A percentile compares a stretch with the other conserved stretches of the same genome.
phyloP scores from a whole-genome alignment of 306 rosid genomes.

The Arachis hypogaea region DNA sequence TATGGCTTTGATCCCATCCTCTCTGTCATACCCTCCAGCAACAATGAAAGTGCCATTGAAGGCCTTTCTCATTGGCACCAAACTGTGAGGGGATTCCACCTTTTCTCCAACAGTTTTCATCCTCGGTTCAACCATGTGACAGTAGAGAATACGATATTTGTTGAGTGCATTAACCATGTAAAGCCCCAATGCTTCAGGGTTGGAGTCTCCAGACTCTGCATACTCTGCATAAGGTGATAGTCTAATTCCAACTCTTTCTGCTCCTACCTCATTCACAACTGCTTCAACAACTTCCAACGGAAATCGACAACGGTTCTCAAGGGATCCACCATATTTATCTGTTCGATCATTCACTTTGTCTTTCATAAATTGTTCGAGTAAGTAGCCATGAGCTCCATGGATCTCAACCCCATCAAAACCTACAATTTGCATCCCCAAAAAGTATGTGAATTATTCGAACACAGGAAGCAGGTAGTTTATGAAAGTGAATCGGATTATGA shows the following conservation, averaged over 20 bases:
- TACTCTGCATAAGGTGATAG: slow-evolving; percentile 62
- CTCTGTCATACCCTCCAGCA: slow-evolving; percentile 57
- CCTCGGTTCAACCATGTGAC: slow-evolving; percentile 79
- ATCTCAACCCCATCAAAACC: slow-evolving; percentile 88
- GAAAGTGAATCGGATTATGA: not conserved
- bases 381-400: slow-evolving; percentile 72
- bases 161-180: slow-evolving; percentile 55
- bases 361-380: slow-evolving; percentile 68
- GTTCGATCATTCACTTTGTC: slow-evolving; percentile 64
- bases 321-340: slow-evolving; percentile 74
- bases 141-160: slow-evolving; percentile 52
- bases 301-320: slow-evolving; percentile 68
- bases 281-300: slow-evolving; percentile 61
- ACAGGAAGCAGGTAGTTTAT: not conserved
- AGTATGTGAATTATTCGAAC: not conserved
- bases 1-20: slow-evolving; percentile 57
- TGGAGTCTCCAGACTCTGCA: slow-evolving; percentile 54
- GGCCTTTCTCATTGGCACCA: slow-evolving; percentile 63
- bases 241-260: slow-evolving; percentile 66
- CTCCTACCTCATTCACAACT: slow-evolving; percentile 57
- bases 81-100: slow-evolving; percentile 37
- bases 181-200: slow-evolving; percentile 56
- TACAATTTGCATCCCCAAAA: slow-evolving; percentile 26
- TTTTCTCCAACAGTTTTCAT: slow-evolving; percentile 37
- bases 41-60: slow-evolving; percentile 60